A percentile compares a stretch with the other conserved stretches of the same genome.
Evolutionary conservation across 495 filamentous ascomycete species (phyloP).

Genomic region (Annulohypoxylon moriforme): DNA sequence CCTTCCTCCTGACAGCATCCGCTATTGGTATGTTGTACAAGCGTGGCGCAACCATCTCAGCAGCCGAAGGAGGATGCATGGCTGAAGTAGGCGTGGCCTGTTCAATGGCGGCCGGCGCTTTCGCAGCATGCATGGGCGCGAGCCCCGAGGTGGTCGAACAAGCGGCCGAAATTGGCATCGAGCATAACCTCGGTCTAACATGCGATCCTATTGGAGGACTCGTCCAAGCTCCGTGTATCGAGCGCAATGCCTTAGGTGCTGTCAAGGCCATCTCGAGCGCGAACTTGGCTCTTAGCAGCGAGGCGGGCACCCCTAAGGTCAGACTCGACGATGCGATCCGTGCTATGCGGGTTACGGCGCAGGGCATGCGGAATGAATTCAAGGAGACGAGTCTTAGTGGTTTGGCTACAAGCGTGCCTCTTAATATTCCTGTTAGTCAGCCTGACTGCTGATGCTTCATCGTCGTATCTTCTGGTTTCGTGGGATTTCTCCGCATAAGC

Average conservation of each 20-base stretch:
- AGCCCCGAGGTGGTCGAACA: constrained; percentile 52
- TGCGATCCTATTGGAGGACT: constrained; percentile 52
- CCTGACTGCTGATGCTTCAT: constrained; percentile 45
- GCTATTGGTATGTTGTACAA: constrained; percentile 55
- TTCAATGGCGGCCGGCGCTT: constrained; percentile 52
- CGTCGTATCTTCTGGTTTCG: background rate
- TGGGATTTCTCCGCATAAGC: background rate
- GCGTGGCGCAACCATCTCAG: constrained; percentile 52
- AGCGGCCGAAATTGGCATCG: constrained; percentile 53
- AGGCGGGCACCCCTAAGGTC: constrained; percentile 50
- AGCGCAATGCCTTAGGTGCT: constrained; percentile 52
- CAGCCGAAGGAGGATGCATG: constrained; percentile 53
- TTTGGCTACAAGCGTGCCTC: constrained; percentile 49
- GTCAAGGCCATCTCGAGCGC: constrained; percentile 54
- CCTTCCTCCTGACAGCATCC: constrained; percentile 50
- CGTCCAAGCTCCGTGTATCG: constrained; percentile 52
- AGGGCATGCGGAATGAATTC: constrained; percentile 54
- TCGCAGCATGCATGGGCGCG: constrained; percentile 53
- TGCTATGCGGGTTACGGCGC: constrained; percentile 50
- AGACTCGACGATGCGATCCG: constrained; percentile 52
- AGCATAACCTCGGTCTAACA: constrained; percentile 52
- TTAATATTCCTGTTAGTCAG: constrained; percentile 52
- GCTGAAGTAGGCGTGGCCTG: constrained; percentile 56
- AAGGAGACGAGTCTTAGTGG: constrained; percentile 54
- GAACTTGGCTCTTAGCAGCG: constrained; percentile 50